Base-by-base conservation (phyloP, 805 yeast species). In the Kregervanrija fluxuum region DNA sequence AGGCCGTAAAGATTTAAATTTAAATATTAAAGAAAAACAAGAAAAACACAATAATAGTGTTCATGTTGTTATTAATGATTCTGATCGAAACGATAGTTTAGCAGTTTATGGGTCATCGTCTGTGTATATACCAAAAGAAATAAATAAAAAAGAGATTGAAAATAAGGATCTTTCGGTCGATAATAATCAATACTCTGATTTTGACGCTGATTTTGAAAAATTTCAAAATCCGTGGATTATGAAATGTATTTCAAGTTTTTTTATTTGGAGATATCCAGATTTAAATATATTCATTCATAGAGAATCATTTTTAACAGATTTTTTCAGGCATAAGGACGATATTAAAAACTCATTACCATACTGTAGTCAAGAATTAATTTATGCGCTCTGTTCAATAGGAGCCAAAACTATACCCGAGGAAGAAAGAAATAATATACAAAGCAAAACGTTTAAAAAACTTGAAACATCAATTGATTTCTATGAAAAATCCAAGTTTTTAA, bases 301-400 rank as follows among this genome's bases (percentile, higher is more conserved):
- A 49, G 85, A 79, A 52, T 75, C 82, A 22, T 79, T 79, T 52
- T 60, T 79, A 30, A 69, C 66, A 40, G 82, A 78, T 44, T 79
- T 77, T 55, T 75, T 77, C 30, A 43, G 17, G 22, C 38, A 57
- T 67, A 74, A 49, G 77, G 79, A 33, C 68, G 72, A 34, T 67
- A 70, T 30, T 65, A 71, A 51, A 68, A 74, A 39, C 64, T 74
- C 46, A 75, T 77, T 59, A 76, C 82, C 50, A 74, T 80, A 36
- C 67, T 43, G 46, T 16, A 43, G 31, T 36, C 42, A 66, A 47
- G 75, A 70, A 14, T 61, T 79, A 40, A 69, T 79, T 1, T 68
- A 71, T 49, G 74, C 82, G 31, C 70, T 79, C 42, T 75, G 82
- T 57, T 78, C 83, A 0, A 57, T 78, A 38, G 84, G 85, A 1